phyloP scores from a whole-genome alignment of 2,329 filamentous ascomycete genomes.

The Colletotrichum musicola region DNA sequence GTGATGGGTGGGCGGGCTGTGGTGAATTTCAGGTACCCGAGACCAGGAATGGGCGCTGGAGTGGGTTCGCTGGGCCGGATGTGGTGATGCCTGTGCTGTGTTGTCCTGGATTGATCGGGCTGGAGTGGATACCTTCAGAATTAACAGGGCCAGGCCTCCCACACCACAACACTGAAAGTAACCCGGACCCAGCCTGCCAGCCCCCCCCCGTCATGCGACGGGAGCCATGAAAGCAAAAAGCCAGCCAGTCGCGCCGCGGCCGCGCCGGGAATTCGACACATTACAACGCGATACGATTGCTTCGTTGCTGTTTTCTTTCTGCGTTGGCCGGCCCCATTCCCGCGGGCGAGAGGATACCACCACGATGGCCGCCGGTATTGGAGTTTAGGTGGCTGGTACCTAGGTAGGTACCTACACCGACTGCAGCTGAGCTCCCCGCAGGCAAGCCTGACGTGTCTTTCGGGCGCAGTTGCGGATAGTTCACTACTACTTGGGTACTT shows the following conservation, averaged over 20 bases:
- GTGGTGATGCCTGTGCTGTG: constrained; percentile 7
- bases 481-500: no score
- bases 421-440: background rate
- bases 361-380: no score
- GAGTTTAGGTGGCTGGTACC: no score
- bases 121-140: constrained; percentile 30
- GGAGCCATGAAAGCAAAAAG: constrained; percentile 3
- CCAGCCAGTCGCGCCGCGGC: constrained; percentile 23
- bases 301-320: no score
- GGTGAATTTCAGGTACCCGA: constrained; percentile 33
- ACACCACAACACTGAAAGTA: no score
- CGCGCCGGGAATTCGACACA: constrained; percentile 12
- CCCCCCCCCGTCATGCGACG: constrained; percentile 21
- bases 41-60: constrained; percentile 15
- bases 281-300: background rate
- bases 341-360: background rate
- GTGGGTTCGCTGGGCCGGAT: constrained; percentile 13
- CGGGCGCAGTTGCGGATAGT: background rate
- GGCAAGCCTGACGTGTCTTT: constrained; percentile 2
- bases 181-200: background rate
- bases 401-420: background rate
- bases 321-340: no score
- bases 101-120: constrained; percentile 24
- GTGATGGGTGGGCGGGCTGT: constrained; percentile 7
- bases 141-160: constrained; percentile 1